A percentile compares a stretch with the other conserved stretches of the same genome.
These are phyloP conservation scores for Exophiala spinifera DNA, from an alignment of 2,329 filamentous ascomycete species.

Conservation along the genomic window DNA sequence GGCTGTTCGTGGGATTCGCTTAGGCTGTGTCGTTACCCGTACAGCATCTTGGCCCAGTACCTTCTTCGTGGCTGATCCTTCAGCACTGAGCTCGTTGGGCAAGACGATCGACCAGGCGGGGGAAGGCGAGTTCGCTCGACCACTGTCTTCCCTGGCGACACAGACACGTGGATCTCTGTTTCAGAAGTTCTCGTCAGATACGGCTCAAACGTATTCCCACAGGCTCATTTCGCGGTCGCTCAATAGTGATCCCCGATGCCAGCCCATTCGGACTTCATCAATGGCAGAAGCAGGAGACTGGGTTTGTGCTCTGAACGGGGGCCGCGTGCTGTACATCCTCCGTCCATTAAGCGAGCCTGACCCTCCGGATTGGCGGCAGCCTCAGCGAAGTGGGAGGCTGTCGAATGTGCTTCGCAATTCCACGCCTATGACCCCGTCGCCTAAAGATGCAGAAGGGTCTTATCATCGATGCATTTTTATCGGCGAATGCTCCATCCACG, in stretches of 20 bases:
- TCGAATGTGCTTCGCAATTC: neutral
- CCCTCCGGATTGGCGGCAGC: neutral
- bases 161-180: neutral
- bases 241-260: conserved; percentile 2
- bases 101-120: neutral
- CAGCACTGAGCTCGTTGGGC: neutral
- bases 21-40: conserved; percentile 16
- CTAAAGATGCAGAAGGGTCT: neutral
- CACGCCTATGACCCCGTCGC: neutral
- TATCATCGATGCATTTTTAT: conserved; percentile 10
- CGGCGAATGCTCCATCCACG: conserved; percentile 19
- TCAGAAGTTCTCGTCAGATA: neutral
- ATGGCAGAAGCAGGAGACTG: conserved; percentile 17
- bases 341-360: neutral
- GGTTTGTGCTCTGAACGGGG: conserved; percentile 17
- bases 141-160: conserved; percentile 4
- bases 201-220: neutral
- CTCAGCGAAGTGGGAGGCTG: neutral
- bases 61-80: conserved; percentile 15
- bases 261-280: conserved; percentile 17
- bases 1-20: conserved; percentile 9
- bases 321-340: conserved; percentile 12
- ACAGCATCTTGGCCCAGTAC: conserved; percentile 15
- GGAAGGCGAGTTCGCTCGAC: conserved; percentile 9
- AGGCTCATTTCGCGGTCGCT: conserved; percentile 9